phyloP scores from a whole-genome alignment of 306 rosid species.

The Sechiopsis laciniata region DNA sequence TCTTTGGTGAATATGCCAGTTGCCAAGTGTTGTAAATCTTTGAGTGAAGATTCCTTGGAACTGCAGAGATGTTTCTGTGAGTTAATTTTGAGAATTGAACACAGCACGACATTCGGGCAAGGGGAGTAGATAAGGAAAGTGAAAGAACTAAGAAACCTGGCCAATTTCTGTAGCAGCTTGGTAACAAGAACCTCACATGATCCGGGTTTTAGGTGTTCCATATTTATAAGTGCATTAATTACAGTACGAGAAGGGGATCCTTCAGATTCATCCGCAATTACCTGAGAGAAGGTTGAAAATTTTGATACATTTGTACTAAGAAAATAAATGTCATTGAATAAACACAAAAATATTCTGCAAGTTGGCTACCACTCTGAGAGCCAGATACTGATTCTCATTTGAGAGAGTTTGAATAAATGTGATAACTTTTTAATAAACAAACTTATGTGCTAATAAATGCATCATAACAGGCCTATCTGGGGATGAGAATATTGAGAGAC shows the following conservation, averaged over 20 bases:
- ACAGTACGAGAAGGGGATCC: constrained; percentile 47
- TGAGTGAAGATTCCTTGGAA: constrained; percentile 69
- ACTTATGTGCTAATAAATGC: background rate
- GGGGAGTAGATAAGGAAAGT: background rate
- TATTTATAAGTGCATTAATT: constrained; percentile 53
- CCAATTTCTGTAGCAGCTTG: constrained; percentile 69
- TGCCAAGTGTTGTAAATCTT: constrained; percentile 70
- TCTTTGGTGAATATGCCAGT: constrained; percentile 44
- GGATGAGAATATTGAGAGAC: background rate
- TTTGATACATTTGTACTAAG: no score
- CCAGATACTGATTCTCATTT: no score
- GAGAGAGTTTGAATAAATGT: no score
- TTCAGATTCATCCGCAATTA: constrained; percentile 60
- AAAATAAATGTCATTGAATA: no score
- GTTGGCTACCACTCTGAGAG: no score
- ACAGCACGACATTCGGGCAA: background rate
- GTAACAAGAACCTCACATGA: constrained; percentile 64
- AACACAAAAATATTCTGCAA: no score
- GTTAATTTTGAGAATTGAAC: background rate
- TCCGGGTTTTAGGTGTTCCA: constrained; percentile 73
- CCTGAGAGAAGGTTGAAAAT: constrained; percentile 33
- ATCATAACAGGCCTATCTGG: background rate
- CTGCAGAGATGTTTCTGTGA: constrained; percentile 37
- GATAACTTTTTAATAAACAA: background rate
- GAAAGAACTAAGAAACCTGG: constrained; percentile 45